Percentiles rank a stretch among this genome's conserved stretches.
Evolutionary conservation across 805 yeast species (phyloP).

Genomic region (Starmera amethionina): DNA sequence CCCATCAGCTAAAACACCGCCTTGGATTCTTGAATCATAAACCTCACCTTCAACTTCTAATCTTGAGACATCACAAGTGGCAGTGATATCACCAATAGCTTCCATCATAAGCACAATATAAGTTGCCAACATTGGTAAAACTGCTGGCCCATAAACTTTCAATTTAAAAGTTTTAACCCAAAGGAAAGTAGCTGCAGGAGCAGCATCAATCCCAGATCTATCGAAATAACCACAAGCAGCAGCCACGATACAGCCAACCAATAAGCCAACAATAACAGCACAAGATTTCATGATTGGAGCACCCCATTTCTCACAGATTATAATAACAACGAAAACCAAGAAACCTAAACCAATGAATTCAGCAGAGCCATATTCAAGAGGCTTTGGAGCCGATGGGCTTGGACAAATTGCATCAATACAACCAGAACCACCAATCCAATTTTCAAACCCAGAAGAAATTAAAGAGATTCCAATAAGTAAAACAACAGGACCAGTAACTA

Average conservation of each 20-base stretch:
- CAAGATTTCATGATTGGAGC: conserved; percentile 92
- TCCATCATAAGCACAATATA: conserved; percentile 82
- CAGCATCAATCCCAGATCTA: conserved; percentile 42
- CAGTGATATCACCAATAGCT: conserved; percentile 91
- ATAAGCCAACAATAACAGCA: conserved; percentile 78
- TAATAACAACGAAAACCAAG: conserved; percentile 63
- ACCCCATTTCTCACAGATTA: conserved; percentile 78
- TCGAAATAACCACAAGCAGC: conserved; percentile 83
- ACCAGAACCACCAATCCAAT: conserved; percentile 84
- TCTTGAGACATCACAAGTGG: conserved; percentile 86
- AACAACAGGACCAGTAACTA: conserved; percentile 92
- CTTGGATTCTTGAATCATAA: conserved; percentile 83
- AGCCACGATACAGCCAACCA: conserved; percentile 86
- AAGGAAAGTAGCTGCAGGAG: conserved; percentile 76
- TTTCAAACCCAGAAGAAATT: conserved; percentile 63
- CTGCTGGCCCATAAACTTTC: conserved; percentile 73
- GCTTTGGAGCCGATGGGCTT: conserved; percentile 38
- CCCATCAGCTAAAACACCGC: conserved; percentile 89
- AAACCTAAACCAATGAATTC: conserved; percentile 83
- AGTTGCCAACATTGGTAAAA: conserved; percentile 77
- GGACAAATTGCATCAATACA: conserved; percentile 43
- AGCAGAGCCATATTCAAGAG: conserved; percentile 76
- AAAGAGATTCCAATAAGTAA: conserved; percentile 69
- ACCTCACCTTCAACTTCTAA: conserved; percentile 72
- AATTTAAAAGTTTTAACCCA: conserved; percentile 85